Percentiles rank a stretch among this genome's conserved stretches.
Evolutionary conservation across 495 filamentous ascomycete species (phyloP).

Genomic region (Daldinia decipiens): DNA sequence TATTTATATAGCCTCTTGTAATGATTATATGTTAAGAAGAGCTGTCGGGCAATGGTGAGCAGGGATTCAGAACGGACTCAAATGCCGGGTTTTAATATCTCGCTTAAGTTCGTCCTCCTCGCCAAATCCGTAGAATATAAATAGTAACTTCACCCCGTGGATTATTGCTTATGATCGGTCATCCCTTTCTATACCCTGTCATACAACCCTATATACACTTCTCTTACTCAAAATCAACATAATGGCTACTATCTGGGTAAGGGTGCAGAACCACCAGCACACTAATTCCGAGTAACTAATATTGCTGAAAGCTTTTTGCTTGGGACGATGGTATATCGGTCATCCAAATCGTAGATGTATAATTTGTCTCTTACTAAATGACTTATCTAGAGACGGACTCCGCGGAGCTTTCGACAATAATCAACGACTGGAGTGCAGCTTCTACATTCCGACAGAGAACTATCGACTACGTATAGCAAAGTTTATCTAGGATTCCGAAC

Average conservation of each 20-base stretch:
- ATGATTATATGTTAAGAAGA: too few species aligned
- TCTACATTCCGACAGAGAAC: conserved; percentile 20
- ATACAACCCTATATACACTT: too few species aligned
- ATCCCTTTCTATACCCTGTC: too few species aligned
- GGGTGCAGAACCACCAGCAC: not conserved
- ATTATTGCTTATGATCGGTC: too few species aligned
- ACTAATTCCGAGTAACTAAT: conserved; percentile 1
- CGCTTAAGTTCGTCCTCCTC: too few species aligned
- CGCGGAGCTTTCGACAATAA: conserved; percentile 13
- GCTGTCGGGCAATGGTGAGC: too few species aligned
- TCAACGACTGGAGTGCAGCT: conserved; percentile 15
- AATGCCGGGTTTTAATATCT: too few species aligned
- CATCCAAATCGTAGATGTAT: not conserved
- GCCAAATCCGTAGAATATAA: too few species aligned
- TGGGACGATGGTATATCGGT: conserved; percentile 24
- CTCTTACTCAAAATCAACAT: too few species aligned
- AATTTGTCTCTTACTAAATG: not conserved
- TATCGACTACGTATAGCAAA: conserved; percentile 17
- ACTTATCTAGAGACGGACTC: conserved; percentile 27
- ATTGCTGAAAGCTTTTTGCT: conserved; percentile 10
- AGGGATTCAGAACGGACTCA: too few species aligned
- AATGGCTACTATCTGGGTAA: conserved; percentile 34
- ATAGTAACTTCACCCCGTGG: too few species aligned
- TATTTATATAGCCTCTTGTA: too few species aligned
- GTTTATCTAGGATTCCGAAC: conserved; percentile 6